A percentile compares a stretch with the other conserved stretches of the same genome.
phyloP scores from a whole-genome alignment of 202 grass and related monocot species.

The Thinopyrum obtusiflorum region DNA sequence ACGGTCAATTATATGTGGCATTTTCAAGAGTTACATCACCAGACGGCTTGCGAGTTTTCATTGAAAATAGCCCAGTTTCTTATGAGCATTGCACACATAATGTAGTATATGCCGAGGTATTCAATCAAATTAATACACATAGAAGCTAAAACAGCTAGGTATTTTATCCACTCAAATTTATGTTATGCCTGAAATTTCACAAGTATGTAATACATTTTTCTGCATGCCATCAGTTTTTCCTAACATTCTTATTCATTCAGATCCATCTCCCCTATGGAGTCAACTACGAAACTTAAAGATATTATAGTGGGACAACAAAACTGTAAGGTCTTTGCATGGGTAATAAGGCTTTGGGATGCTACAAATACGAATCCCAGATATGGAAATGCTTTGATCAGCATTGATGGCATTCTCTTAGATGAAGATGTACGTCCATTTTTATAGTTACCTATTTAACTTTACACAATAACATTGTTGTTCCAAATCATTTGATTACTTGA shows the following conservation, averaged over 20 bases:
- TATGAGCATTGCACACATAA: conserved; percentile 24
- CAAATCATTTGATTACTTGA: background rate
- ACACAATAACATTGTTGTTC: background rate
- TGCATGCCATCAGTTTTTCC: background rate
- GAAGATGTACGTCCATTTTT: background rate
- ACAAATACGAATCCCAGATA: too few species aligned
- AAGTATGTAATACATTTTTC: background rate
- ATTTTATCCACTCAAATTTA: too few species aligned
- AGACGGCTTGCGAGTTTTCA: background rate
- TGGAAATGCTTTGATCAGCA: background rate
- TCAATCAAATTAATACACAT: background rate
- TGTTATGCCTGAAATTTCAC: background rate
- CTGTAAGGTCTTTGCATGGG: background rate
- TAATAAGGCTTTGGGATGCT: background rate
- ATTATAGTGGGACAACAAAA: background rate
- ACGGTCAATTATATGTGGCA: conserved; percentile 33
- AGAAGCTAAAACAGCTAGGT: background rate
- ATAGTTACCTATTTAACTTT: background rate
- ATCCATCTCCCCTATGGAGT: background rate
- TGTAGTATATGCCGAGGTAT: conserved; percentile 16
- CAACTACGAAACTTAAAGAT: background rate
- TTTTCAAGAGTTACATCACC: conserved; percentile 20
- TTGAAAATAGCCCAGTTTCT: background rate
- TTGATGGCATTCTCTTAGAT: background rate
- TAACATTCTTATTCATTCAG: background rate